Conservation (phyloP, 176 grass and related monocot species). For the Carex myosuroides region DNA sequence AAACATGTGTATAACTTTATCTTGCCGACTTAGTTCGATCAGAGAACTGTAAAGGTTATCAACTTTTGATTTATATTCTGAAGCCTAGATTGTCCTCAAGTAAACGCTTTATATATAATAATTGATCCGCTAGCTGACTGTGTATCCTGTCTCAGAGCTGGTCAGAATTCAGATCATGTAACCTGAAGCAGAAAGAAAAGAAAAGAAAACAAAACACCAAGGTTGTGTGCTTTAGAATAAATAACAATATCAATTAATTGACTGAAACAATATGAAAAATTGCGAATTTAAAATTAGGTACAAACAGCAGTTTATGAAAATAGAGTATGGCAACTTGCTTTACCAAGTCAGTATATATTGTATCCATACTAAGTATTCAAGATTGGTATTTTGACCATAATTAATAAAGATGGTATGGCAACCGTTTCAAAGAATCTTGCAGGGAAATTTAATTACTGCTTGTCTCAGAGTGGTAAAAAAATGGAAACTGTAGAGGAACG, state of each 20-base stretch:
- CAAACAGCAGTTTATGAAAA: too few species aligned
- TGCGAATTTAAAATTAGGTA: too few species aligned
- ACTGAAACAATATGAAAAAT: too few species aligned
- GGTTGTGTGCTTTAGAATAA: not conserved
- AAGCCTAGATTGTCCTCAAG: not conserved
- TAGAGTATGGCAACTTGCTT: not conserved
- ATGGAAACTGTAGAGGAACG: slow-evolving; percentile 26
- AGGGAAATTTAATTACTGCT: slow-evolving; percentile 22
- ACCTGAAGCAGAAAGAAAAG: not conserved
- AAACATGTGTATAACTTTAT: not conserved
- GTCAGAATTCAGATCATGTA: slow-evolving; percentile 14
- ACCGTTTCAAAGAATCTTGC: not conserved
- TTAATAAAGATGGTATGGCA: not conserved
- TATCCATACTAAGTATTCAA: not conserved
- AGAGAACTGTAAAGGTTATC: not conserved
- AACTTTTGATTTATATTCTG: not conserved
- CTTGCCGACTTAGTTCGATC: not conserved
- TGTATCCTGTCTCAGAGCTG: not conserved
- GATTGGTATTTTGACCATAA: not conserved
- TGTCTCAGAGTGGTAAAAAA: slow-evolving; percentile 47
- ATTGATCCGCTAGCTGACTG: not conserved
- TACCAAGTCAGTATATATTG: not conserved
- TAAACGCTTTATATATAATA: not conserved
- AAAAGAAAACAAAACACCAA: not conserved
- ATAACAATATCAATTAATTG: too few species aligned